Evolutionary conservation across 2,329 filamentous ascomycete species (phyloP).

Genomic region (Rhynchosporium agropyri): DNA sequence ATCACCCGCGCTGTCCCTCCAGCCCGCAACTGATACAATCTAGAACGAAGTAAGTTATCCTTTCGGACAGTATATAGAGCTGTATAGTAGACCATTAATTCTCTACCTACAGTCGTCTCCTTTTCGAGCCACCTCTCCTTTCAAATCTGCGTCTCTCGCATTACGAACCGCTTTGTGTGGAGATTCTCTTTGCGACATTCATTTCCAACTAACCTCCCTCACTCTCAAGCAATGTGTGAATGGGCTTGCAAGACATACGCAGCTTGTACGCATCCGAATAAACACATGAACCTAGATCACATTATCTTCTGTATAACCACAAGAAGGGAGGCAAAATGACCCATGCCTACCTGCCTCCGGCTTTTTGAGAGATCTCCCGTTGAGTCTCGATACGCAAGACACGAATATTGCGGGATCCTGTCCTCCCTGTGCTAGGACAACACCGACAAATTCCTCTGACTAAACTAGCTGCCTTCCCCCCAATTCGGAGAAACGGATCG

Average conservation of each 20-base stretch:
- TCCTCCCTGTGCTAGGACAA: constrained; percentile 35
- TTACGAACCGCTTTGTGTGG: too few relatives aligned
- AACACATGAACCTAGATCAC: constrained; percentile 27
- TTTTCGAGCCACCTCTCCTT: too few relatives aligned
- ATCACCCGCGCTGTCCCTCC: not conserved
- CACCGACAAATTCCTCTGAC: constrained; percentile 36
- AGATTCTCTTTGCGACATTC: too few relatives aligned
- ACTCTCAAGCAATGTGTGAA: constrained; percentile 29
- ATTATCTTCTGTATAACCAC: constrained; percentile 23
- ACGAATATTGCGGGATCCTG: constrained; percentile 35
- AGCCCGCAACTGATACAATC: not conserved
- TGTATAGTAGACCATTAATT: too few relatives aligned
- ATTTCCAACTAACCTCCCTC: constrained; percentile 17
- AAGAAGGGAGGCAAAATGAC: constrained; percentile 23
- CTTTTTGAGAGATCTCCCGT: constrained; percentile 36
- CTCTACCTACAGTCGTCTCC: too few relatives aligned
- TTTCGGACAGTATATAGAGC: too few relatives aligned
- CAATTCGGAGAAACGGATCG: constrained; percentile 36
- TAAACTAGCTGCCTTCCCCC: constrained; percentile 35
- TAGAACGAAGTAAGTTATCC: too few relatives aligned
- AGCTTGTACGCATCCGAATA: constrained; percentile 25
- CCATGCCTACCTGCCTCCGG: constrained; percentile 29
- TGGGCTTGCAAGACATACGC: constrained; percentile 30
- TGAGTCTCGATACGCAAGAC: constrained; percentile 35
- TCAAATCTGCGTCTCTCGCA: too few relatives aligned